Conservation (phyloP, 2,329 filamentous ascomycete species). For the Alternaria gaisen region DNA sequence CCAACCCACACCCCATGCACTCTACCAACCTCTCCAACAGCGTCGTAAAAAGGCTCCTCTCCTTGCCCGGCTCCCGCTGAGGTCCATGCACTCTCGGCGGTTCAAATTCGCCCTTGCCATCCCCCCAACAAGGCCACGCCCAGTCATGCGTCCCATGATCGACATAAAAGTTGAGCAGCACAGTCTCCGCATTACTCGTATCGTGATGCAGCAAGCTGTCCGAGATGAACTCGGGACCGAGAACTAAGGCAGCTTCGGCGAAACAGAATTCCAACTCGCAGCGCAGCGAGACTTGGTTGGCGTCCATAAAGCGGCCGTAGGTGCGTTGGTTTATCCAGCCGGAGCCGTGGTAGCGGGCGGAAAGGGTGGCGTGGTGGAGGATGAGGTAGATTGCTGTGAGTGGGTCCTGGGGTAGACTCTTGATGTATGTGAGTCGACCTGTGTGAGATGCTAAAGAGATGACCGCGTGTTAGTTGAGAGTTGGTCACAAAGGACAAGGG, state of each 20-base stretch:
- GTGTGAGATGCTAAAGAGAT: constrained; percentile 18
- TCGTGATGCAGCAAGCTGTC: constrained; percentile 30
- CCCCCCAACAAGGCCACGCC: constrained; percentile 32
- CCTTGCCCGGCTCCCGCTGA: constrained; percentile 16
- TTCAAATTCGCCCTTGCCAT: constrained; percentile 30
- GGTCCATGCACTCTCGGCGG: constrained; percentile 43
- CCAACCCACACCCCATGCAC: constrained; percentile 23
- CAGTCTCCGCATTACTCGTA: constrained; percentile 23
- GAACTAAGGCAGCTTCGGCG: constrained; percentile 35
- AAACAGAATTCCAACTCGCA: constrained; percentile 44
- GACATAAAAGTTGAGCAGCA: constrained; percentile 41
- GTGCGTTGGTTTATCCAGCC: constrained; percentile 44
- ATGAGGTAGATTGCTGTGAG: constrained; percentile 40
- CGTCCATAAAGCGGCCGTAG: constrained; percentile 42
- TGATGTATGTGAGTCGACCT: constrained; percentile 32
- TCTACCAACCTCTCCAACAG: constrained; percentile 40
- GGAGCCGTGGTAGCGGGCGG: constrained; percentile 44
- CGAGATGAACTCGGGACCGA: constrained; percentile 38
- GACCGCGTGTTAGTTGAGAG: constrained; percentile 6
- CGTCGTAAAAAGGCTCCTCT: constrained; percentile 32
- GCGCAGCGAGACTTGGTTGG: constrained; percentile 38
- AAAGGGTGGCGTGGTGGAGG: constrained; percentile 37
- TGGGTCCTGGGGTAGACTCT: constrained; percentile 33
- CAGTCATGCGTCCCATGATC: constrained; percentile 39
- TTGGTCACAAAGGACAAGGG: no score